phyloP scores from a whole-genome alignment of 23 red algal genomes.

The Pyropia yezoensis region DNA sequence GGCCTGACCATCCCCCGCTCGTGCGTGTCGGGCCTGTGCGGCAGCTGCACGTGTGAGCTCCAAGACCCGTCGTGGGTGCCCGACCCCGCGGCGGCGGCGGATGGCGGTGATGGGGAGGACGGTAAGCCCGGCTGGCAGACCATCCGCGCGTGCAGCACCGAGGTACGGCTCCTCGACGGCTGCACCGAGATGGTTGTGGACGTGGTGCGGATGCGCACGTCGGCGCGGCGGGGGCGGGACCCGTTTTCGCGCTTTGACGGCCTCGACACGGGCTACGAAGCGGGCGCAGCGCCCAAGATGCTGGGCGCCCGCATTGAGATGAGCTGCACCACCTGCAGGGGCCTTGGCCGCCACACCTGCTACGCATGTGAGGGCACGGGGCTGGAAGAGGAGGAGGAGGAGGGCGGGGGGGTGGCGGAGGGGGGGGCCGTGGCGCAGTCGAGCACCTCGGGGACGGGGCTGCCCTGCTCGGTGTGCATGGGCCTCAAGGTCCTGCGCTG shows the following conservation, averaged over 20 bases:
- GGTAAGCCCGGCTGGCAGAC: conserved; percentile 34
- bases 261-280: conserved; percentile 69
- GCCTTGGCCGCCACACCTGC: conserved; percentile 1
- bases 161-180: conserved; percentile 13
- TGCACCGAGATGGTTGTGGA: conserved; percentile 75
- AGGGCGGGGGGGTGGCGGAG: conserved; percentile 10
- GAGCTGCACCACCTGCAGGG: background rate
- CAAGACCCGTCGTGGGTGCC: conserved; percentile 16
- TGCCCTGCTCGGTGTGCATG: conserved; percentile 30
- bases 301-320: background rate
- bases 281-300: conserved; percentile 37
- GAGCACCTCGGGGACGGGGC: background rate
- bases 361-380: conserved; percentile 26
- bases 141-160: conserved; percentile 77
- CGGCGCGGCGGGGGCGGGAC: background rate
- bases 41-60: conserved; percentile 83
- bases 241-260: conserved; percentile 72
- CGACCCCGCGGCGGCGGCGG: too few relatives aligned
- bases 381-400: conserved; percentile 14
- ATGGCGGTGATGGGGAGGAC: background rate
- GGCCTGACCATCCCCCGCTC: conserved; percentile 76
- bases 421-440: too few relatives aligned
- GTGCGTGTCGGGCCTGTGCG: conserved; percentile 85
- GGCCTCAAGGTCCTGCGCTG: conserved; percentile 14
- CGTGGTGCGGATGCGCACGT: conserved; percentile 40